These are phyloP conservation scores for Agaricus blazei DNA, from an alignment of 768 basidiomycete genomes.

Conservation along the genomic window DNA sequence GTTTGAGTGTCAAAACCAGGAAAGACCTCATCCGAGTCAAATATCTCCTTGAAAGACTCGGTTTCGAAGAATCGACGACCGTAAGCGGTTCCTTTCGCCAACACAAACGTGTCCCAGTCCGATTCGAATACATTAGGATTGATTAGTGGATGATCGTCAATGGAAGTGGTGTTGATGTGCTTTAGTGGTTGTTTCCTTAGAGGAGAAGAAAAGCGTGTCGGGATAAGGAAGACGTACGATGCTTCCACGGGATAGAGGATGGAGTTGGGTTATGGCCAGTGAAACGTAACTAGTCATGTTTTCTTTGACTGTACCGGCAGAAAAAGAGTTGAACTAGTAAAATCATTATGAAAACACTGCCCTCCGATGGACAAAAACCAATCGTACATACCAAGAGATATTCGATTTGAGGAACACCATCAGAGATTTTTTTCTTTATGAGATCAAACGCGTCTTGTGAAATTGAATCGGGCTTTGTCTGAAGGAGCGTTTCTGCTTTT, in stretches of 20 bases:
- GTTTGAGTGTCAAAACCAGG: conserved; percentile 21
- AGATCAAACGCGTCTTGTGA: conserved; percentile 21
- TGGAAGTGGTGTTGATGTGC: conserved; percentile 48
- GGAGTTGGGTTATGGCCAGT: conserved; percentile 30
- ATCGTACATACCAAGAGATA: conserved; percentile 20
- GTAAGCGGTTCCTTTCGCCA: conserved; percentile 26
- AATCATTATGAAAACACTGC: not conserved
- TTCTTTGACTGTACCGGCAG: conserved; percentile 20
- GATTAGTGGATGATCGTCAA: conserved; percentile 58
- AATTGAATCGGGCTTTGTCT: conserved; percentile 22
- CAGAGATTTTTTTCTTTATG: conserved; percentile 22
- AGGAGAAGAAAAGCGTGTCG: conserved; percentile 5
- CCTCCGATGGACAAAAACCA: not conserved
- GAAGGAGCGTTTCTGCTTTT: conserved; percentile 18
- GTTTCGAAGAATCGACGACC: conserved; percentile 27
- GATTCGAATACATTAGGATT: conserved; percentile 45
- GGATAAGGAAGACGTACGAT: conserved; percentile 16
- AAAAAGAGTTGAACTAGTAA: conserved; percentile 27
- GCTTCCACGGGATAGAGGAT: conserved; percentile 42
- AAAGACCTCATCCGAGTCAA: conserved; percentile 23
- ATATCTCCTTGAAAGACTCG: conserved; percentile 21
- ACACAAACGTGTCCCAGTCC: conserved; percentile 28
- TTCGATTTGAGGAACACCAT: conserved; percentile 24
- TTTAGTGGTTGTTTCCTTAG: not conserved
- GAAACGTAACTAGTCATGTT: conserved; percentile 29